phyloP scores from a whole-genome alignment of 2,329 filamentous ascomycete species.

The Alternaria arborescens region DNA sequence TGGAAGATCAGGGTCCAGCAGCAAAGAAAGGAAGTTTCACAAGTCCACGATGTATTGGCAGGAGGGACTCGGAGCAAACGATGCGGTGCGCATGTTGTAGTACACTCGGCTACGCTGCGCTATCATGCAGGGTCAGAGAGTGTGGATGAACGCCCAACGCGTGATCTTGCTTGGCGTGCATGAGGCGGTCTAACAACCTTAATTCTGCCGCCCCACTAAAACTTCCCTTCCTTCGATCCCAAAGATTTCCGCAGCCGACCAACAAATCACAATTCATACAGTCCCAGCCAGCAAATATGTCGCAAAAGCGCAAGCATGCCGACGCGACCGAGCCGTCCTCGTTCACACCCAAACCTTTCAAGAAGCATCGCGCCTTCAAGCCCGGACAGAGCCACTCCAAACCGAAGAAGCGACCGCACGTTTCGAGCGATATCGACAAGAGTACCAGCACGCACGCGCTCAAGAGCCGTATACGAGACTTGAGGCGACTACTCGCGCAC shows the following conservation, averaged over 20 bases:
- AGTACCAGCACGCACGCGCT: slow-evolving; percentile 63
- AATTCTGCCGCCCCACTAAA: slow-evolving; percentile 45
- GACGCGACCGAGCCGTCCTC: slow-evolving; percentile 28
- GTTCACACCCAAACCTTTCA: slow-evolving; percentile 22
- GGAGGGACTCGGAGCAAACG: not conserved
- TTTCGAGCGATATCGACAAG: slow-evolving; percentile 35
- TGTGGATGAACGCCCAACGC: slow-evolving; percentile 29
- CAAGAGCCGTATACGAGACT: slow-evolving; percentile 75
- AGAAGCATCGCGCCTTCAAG: slow-evolving; percentile 39
- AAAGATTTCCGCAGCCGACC: slow-evolving; percentile 13
- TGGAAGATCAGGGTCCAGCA: slow-evolving; percentile 1
- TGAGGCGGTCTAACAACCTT: slow-evolving; percentile 26
- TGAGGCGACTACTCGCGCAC: slow-evolving; percentile 71
- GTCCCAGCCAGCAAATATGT: slow-evolving; percentile 34
- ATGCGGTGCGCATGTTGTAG: not conserved
- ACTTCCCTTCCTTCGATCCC: slow-evolving; percentile 27
- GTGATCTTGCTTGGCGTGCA: slow-evolving; percentile 32
- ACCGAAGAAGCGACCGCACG: slow-evolving; percentile 31
- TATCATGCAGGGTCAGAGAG: not conserved
- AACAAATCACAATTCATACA: not conserved
- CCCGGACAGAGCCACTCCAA: slow-evolving; percentile 24
- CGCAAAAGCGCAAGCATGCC: slow-evolving; percentile 47
- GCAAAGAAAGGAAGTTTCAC: not conserved
- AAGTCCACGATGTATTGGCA: not conserved
- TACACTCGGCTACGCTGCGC: not conserved